phyloP scores from a whole-genome alignment of 805 yeast genomes.

The Kazachstania psychrophila region DNA sequence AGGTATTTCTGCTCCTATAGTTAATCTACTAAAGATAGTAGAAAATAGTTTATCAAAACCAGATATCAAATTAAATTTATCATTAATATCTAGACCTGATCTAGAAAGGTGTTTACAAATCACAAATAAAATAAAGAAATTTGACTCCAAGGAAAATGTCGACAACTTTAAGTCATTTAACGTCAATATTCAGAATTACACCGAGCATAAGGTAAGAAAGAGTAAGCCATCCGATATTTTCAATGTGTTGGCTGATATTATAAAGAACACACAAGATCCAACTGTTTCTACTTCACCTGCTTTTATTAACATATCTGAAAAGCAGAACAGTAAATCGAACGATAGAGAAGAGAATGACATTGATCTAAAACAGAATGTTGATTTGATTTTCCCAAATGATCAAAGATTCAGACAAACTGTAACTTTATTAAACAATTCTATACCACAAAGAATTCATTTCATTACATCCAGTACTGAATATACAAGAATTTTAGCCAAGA shows the following conservation, averaged over 20 bases:
- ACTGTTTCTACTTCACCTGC: constrained; percentile 24
- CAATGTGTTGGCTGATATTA: constrained; percentile 26
- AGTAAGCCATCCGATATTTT: constrained; percentile 11
- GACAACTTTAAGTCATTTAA: neutral
- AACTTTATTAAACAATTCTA: constrained; percentile 40
- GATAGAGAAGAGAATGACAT: constrained; percentile 2
- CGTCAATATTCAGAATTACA: neutral
- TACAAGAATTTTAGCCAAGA: constrained; percentile 45
- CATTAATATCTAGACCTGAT: constrained; percentile 62
- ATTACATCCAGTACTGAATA: constrained; percentile 42
- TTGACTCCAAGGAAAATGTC: neutral
- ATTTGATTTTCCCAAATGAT: constrained; percentile 66
- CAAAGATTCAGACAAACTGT: constrained; percentile 72
- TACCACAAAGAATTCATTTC: constrained; percentile 17
- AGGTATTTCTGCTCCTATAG: constrained; percentile 60
- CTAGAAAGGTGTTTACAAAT: constrained; percentile 26
- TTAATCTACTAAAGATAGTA: constrained; percentile 46
- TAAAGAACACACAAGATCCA: constrained; percentile 38
- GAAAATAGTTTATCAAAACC: constrained; percentile 45
- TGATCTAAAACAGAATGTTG: constrained; percentile 20
- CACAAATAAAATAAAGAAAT: neutral
- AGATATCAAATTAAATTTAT: constrained; percentile 38
- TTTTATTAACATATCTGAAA: neutral
- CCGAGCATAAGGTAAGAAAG: neutral
- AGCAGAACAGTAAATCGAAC: constrained; percentile 8